phyloP scores from a whole-genome alignment of 2,329 filamentous ascomycete genomes.

The Ambrosiella beaveri region DNA sequence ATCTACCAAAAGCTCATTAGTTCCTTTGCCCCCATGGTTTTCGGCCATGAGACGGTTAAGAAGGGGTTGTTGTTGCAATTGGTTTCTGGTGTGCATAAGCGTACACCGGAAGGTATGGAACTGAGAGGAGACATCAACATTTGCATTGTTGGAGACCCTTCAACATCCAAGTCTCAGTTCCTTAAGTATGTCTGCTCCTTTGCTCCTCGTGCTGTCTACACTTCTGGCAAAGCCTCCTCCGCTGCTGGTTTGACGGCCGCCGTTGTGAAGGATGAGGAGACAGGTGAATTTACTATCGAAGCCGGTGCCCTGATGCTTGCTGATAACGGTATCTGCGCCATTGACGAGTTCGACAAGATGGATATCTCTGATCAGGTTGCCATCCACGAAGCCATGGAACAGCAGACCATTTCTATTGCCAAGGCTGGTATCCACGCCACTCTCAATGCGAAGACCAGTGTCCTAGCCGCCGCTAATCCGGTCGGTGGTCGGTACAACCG shows the following conservation, averaged over 20 bases:
- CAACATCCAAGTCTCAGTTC: slow-evolving; percentile 94
- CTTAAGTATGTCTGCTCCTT: slow-evolving; percentile 96
- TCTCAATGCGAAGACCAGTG: slow-evolving; percentile 84
- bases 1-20: slow-evolving; percentile 88
- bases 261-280: slow-evolving; percentile 95
- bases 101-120: slow-evolving; percentile 84
- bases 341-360: slow-evolving; percentile 99
- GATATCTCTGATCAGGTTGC: slow-evolving; percentile 92
- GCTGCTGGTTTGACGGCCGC: slow-evolving; percentile 94
- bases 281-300: slow-evolving; percentile 96
- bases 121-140: slow-evolving; percentile 97
- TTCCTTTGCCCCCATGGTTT: slow-evolving; percentile 90
- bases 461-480: slow-evolving; percentile 89
- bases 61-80: slow-evolving; percentile 88
- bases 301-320: slow-evolving; percentile 95
- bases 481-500: slow-evolving; percentile 94
- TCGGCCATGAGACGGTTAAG: slow-evolving; percentile 93
- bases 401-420: slow-evolving; percentile 97
- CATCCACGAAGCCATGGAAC: slow-evolving; percentile 99
- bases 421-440: slow-evolving; percentile 98
- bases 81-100: slow-evolving; percentile 88
- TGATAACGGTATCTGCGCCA: slow-evolving; percentile 91
- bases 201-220: slow-evolving; percentile 92
- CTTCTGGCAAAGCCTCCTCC: slow-evolving; percentile 91
- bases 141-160: slow-evolving; percentile 92